Conservation (phyloP, 768 basidiomycete species). For the Suillus cothurnatus region DNA sequence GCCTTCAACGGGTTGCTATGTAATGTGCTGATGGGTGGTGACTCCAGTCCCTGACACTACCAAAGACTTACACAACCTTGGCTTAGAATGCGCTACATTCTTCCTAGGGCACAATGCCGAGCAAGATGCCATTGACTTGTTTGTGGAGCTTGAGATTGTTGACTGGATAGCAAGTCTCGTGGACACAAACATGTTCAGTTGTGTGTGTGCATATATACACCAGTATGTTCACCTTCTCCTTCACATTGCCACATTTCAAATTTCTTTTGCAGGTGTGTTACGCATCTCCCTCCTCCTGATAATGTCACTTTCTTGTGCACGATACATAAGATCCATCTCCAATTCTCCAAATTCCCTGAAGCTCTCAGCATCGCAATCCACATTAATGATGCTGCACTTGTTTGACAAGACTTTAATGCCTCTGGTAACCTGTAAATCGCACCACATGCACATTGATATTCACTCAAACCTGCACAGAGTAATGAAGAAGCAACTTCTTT, state of each 20-base stretch:
- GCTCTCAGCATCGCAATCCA: conserved; percentile 85
- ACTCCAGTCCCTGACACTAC: conserved; percentile 52
- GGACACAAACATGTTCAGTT: conserved; percentile 82
- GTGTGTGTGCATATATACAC: conserved; percentile 97
- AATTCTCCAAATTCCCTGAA: conserved; percentile 87
- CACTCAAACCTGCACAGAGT: conserved; percentile 42
- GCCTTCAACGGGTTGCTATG: too few species aligned
- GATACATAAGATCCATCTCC: conserved; percentile 86
- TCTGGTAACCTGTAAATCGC: conserved; percentile 81
- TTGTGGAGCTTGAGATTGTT: conserved; percentile 92
- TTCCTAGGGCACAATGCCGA: conserved; percentile 90
- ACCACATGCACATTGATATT: neutral
- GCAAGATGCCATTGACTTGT: conserved; percentile 94
- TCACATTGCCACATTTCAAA: conserved; percentile 8
- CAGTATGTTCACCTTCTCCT: conserved; percentile 48
- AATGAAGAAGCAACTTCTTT: conserved; percentile 95
- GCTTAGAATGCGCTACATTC: conserved; percentile 80
- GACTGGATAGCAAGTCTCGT: conserved; percentile 75
- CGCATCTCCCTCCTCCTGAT: conserved; percentile 89
- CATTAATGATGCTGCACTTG: conserved; percentile 75
- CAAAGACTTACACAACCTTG: conserved; percentile 76
- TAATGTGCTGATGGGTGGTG: too few species aligned
- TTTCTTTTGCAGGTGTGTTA: conserved; percentile 64
- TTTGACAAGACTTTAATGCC: conserved; percentile 86
- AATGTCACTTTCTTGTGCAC: conserved; percentile 87